phyloP scores from a whole-genome alignment of 2,329 filamentous ascomycete species.

The Alternaria angustiovoidea region DNA sequence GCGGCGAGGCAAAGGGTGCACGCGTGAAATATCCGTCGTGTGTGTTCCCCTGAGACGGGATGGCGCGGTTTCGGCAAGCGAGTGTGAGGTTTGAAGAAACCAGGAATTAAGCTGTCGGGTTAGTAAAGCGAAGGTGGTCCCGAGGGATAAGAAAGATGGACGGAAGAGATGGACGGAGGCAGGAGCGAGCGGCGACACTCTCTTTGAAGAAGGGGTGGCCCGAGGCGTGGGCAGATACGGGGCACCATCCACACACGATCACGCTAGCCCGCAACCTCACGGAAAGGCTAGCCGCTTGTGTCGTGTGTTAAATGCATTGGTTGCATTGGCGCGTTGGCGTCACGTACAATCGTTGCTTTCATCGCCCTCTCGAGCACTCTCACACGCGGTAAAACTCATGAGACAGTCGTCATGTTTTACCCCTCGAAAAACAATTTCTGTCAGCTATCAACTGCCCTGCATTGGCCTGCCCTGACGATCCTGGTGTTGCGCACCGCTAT shows the following conservation, averaged over 20 bases:
- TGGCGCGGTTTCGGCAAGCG: slow-evolving; percentile 27
- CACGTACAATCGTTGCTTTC: not conserved
- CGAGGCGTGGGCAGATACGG: slow-evolving; percentile 5
- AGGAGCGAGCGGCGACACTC: slow-evolving; percentile 9
- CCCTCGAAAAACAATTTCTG: not conserved
- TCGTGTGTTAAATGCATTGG: not conserved
- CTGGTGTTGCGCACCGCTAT: slow-evolving; percentile 8
- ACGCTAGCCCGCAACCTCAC: not conserved
- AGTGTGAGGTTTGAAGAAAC: slow-evolving; percentile 25
- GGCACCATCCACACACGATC: slow-evolving; percentile 2
- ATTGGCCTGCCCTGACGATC: not conserved
- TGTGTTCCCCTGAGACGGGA: slow-evolving; percentile 23
- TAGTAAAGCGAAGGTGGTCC: slow-evolving; percentile 19
- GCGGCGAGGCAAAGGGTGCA: not conserved
- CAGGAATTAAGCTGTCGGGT: slow-evolving; percentile 5
- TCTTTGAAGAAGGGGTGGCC: slow-evolving; percentile 12
- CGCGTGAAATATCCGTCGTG: slow-evolving; percentile 6
- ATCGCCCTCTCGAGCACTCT: not conserved
- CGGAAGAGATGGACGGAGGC: not conserved
- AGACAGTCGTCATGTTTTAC: not conserved
- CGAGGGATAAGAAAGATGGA: slow-evolving; percentile 6
- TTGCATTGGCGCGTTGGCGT: not conserved
- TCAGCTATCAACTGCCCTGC: slow-evolving; percentile 6
- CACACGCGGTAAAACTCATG: not conserved
- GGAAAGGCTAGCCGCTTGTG: slow-evolving; percentile 1